Conservation (phyloP, 306 rosid genomes). For the Leucaena leucocephala region DNA sequence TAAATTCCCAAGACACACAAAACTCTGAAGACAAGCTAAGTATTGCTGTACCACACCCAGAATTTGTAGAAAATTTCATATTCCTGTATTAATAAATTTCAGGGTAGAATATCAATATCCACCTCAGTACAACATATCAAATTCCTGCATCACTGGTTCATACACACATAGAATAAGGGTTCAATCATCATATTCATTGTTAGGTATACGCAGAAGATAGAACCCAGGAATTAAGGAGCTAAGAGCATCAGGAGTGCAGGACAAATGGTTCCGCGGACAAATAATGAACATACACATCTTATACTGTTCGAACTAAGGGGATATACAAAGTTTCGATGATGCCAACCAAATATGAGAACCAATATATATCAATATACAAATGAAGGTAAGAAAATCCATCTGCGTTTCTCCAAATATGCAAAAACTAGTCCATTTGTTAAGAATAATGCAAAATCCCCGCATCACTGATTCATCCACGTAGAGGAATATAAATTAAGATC, state of each 20-base stretch:
- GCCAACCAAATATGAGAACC: neutral
- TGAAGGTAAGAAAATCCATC: too few relatives aligned
- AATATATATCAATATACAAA: neutral
- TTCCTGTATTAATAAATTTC: neutral
- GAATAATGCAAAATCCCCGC: neutral
- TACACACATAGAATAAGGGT: neutral
- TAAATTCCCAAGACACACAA: neutral
- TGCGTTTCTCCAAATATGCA: too few relatives aligned
- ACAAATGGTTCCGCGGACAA: too few relatives aligned
- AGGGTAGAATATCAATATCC: neutral
- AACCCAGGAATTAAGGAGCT: too few relatives aligned
- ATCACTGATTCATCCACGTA: neutral
- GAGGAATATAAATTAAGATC: neutral
- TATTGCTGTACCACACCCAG: neutral
- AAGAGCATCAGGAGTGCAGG: neutral
- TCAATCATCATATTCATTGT: neutral
- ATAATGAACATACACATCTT: neutral
- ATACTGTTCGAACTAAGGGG: neutral
- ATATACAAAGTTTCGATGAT: neutral
- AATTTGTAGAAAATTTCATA: neutral
- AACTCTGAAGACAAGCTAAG: neutral
- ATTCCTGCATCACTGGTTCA: constrained; percentile 9
- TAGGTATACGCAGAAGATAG: neutral
- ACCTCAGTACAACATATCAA: constrained; percentile 13
- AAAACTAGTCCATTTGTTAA: too few relatives aligned